A percentile compares a stretch with the other conserved stretches of the same genome.
These are phyloP conservation scores for Epipyxis sp. DNA, from an alignment of 108 stramenopile genomes.

Conservation along the genomic window DNA sequence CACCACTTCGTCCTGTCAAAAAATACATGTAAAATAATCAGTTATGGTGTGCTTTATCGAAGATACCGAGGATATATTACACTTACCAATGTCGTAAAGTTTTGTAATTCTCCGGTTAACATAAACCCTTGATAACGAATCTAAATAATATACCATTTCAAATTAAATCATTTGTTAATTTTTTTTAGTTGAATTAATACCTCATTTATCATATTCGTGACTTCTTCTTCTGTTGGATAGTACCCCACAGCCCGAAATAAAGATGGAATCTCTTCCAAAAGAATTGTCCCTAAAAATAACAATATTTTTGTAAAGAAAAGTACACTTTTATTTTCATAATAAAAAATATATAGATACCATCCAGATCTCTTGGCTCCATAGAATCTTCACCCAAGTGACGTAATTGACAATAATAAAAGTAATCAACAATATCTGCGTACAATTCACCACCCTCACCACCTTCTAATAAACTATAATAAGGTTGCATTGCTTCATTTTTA, in stretches of 20 bases:
- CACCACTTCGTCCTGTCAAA: slow-evolving; percentile 39
- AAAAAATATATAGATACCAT: too few species aligned
- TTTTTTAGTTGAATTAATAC: too few species aligned
- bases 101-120: slow-evolving; percentile 45
- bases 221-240: slow-evolving; percentile 61
- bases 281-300: slow-evolving; percentile 34
- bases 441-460: slow-evolving; percentile 48
- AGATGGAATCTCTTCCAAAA: slow-evolving; percentile 55
- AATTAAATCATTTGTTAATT: too few species aligned
- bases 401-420: slow-evolving; percentile 62
- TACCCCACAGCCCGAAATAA: slow-evolving; percentile 60
- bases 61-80: too few species aligned
- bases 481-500: slow-evolving; percentile 28
- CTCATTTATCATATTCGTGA: slow-evolving; percentile 53
- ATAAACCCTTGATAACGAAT: slow-evolving; percentile 50
- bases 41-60: too few species aligned
- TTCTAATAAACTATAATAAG: slow-evolving; percentile 55
- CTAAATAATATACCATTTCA: too few species aligned
- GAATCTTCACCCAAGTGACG: slow-evolving; percentile 59
- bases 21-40: too few species aligned
- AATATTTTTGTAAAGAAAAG: neutral
- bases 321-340: neutral
- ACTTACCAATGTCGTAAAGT: too few species aligned
- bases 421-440: slow-evolving; percentile 58
- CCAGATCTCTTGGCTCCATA: slow-evolving; percentile 45